A percentile compares a stretch with the other conserved stretches of the same genome.
Evolutionary conservation across 75 land plant genomes (phyloP).

Genomic region (Cunninghamia lanceolata): DNA sequence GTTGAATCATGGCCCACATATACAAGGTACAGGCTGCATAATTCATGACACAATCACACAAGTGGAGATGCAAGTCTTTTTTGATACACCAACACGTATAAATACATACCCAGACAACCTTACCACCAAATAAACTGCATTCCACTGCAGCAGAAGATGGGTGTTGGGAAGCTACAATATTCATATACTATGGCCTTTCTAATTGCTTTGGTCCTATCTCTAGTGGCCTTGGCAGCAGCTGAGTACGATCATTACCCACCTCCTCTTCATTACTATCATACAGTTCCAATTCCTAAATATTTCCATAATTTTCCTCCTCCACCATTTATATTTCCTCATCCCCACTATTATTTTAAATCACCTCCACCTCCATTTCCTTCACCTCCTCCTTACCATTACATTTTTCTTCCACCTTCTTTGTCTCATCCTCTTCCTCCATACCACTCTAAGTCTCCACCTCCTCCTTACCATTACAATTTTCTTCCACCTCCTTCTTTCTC

Average conservation of each 20-base stretch:
- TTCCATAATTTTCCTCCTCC: neutral
- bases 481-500: no score
- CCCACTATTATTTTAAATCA: neutral
- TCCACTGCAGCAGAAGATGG: neutral
- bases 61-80: no score
- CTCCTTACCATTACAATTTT: neutral
- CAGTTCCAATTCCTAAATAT: no score
- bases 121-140: no score
- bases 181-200: neutral
- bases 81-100: no score
- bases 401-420: neutral
- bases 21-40: no score
- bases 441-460: neutral
- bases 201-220: neutral
- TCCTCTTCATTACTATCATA: neutral
- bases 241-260: neutral
- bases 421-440: neutral
- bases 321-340: neutral
- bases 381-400: neutral
- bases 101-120: no score
- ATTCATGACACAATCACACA: no score
- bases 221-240: neutral
- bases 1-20: no score
- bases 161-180: neutral
- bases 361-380: neutral